Evolutionary conservation across 2,329 filamentous ascomycete genomes (phyloP).

Genomic region (Clonostachys rosea): DNA sequence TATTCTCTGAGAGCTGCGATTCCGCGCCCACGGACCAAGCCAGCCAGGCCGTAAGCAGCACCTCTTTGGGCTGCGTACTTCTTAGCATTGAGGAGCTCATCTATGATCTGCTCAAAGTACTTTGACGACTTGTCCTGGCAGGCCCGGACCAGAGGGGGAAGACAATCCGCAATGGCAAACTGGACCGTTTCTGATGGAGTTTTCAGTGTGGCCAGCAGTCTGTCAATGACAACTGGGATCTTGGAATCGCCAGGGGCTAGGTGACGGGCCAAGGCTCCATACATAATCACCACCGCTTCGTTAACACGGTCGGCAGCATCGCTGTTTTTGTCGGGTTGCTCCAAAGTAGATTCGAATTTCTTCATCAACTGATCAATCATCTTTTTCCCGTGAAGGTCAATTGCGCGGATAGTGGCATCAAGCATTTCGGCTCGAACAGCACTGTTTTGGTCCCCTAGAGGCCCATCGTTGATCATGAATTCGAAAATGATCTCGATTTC

Average conservation of each 20-base stretch:
- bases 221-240: constrained; percentile 81
- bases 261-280: constrained; percentile 88
- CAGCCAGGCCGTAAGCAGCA: constrained; percentile 90
- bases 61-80: constrained; percentile 91
- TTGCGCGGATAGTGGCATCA: constrained; percentile 77
- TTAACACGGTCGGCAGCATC: constrained; percentile 85
- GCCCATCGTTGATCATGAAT: constrained; percentile 82
- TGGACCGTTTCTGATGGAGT: constrained; percentile 97
- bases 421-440: constrained; percentile 86
- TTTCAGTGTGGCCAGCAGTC: constrained; percentile 79
- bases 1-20: constrained; percentile 78
- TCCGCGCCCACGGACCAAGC: constrained; percentile 83
- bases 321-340: constrained; percentile 76
- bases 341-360: constrained; percentile 84
- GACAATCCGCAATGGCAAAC: constrained; percentile 89
- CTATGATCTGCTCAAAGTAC: constrained; percentile 77
- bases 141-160: constrained; percentile 84
- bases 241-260: constrained; percentile 80
- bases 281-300: constrained; percentile 96
- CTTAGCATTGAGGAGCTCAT: constrained; percentile 80
- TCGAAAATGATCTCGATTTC: constrained; percentile 74
- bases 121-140: constrained; percentile 72
- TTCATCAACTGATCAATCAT: constrained; percentile 89
- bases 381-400: constrained; percentile 73
- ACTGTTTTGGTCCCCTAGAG: constrained; percentile 76